Percentiles rank a stretch among this genome's conserved stretches.
Evolutionary conservation across 2,329 filamentous ascomycete genomes (phyloP).

Genomic region (Dendrostoma leiphaemia): DNA sequence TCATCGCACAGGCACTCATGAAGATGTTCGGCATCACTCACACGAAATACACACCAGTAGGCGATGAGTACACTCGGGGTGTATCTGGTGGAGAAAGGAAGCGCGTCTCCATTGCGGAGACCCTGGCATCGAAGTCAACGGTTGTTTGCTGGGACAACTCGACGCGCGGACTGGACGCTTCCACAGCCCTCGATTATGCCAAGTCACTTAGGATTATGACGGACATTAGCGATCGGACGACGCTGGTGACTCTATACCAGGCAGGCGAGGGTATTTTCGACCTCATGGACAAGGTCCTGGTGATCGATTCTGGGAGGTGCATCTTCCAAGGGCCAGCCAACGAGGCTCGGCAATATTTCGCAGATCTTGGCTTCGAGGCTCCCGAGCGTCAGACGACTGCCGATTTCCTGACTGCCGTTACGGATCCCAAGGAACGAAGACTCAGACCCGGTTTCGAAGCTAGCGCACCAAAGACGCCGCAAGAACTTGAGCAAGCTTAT

Average conservation of each 20-base stretch:
- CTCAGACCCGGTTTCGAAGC: slow-evolving; percentile 65
- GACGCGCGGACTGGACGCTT: slow-evolving; percentile 63
- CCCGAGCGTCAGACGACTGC: slow-evolving; percentile 63
- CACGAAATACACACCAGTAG: slow-evolving; percentile 65
- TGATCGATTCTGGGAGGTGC: slow-evolving; percentile 66
- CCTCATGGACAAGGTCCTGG: slow-evolving; percentile 66
- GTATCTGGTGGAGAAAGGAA: slow-evolving; percentile 67
- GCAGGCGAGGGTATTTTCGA: slow-evolving; percentile 58
- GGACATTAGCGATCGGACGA: slow-evolving; percentile 59
- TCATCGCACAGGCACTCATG: slow-evolving; percentile 57
- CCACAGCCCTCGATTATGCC: slow-evolving; percentile 65
- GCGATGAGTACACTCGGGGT: slow-evolving; percentile 62
- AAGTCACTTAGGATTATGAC: slow-evolving; percentile 65
- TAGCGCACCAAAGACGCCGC: slow-evolving; percentile 65
- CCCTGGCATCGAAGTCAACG: slow-evolving; percentile 57
- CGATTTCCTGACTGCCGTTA: slow-evolving; percentile 75
- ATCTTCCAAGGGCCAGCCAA: slow-evolving; percentile 65
- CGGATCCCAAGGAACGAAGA: slow-evolving; percentile 68
- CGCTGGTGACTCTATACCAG: slow-evolving; percentile 64
- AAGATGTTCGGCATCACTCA: slow-evolving; percentile 71
- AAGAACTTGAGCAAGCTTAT: slow-evolving; percentile 67
- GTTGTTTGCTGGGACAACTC: slow-evolving; percentile 73
- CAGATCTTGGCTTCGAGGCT: slow-evolving; percentile 64
- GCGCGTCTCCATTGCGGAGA: slow-evolving; percentile 74
- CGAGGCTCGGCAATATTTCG: slow-evolving; percentile 64